Conservation (phyloP, 179 eudicot genomes). For the Carnegiea gigantea region DNA sequence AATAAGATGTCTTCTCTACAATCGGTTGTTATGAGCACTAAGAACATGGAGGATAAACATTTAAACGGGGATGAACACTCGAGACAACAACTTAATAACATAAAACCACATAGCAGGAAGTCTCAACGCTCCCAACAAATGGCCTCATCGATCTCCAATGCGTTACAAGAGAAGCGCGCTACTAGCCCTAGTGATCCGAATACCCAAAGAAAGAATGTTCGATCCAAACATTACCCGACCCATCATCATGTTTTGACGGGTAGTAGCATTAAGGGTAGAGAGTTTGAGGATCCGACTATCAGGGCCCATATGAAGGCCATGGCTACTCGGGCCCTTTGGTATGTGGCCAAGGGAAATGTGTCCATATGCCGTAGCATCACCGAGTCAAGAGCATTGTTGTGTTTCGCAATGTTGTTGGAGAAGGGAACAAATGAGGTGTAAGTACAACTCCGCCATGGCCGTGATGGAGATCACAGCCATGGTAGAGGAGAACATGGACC, state of each 20-base stretch:
- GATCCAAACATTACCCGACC: neutral
- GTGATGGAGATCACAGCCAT: slow-evolving; percentile 57
- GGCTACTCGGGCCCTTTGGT: slow-evolving; percentile 63
- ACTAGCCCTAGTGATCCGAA: neutral
- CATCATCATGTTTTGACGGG: slow-evolving; percentile 39
- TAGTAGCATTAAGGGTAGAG: slow-evolving; percentile 49
- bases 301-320: slow-evolving; percentile 67
- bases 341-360: slow-evolving; percentile 49
- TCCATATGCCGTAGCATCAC: slow-evolving; percentile 51
- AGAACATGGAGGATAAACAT: neutral
- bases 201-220: neutral
- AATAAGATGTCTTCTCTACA: too few species aligned
- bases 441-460: slow-evolving; percentile 61
- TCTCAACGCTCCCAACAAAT: slow-evolving; percentile 26
- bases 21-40: neutral
- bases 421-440: slow-evolving; percentile 50
- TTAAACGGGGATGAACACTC: neutral
- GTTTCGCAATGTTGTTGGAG: slow-evolving; percentile 59
- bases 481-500: slow-evolving; percentile 55
- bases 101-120: slow-evolving; percentile 19
- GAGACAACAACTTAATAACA: slow-evolving; percentile 18
- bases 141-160: slow-evolving; percentile 38
- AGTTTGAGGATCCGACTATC: slow-evolving; percentile 43
- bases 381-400: slow-evolving; percentile 54
- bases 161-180: slow-evolving; percentile 18